Percentiles rank a stretch among this genome's conserved stretches.
These are phyloP conservation scores for Poa annua DNA, from an alignment of 176 grass and related monocot genomes.

Conservation along the genomic window DNA sequence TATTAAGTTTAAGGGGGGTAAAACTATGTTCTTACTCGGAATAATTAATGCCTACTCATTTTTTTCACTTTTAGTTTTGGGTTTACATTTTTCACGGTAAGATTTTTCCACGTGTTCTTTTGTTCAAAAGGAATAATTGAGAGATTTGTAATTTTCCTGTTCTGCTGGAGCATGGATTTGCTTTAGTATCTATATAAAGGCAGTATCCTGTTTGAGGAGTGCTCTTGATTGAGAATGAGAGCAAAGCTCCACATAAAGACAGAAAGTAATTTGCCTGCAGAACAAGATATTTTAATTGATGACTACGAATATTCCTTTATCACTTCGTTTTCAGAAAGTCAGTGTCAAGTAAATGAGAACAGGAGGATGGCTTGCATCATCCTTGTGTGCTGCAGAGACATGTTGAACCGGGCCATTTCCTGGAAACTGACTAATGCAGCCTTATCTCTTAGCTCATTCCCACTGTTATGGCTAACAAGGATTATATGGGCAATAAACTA, in stretches of 20 bases:
- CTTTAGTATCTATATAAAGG: conserved; percentile 15
- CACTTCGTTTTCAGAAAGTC: conserved; percentile 34
- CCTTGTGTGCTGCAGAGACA: conserved; percentile 39
- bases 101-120: not conserved
- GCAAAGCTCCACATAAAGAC: not conserved
- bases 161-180: not conserved
- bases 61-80: not conserved
- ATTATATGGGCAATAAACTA: conserved; percentile 35
- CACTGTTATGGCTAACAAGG: conserved; percentile 41
- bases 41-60: not conserved
- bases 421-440: conserved; percentile 42
- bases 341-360: conserved; percentile 38
- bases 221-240: not conserved
- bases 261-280: not conserved
- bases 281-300: not conserved
- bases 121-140: not conserved
- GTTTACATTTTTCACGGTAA: not conserved
- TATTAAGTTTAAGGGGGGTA: not conserved
- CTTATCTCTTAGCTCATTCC: conserved; percentile 41
- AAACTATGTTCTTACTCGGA: not conserved
- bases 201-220: not conserved
- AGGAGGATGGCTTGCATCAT: conserved; percentile 34
- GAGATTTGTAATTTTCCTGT: not conserved
- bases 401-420: conserved; percentile 41
- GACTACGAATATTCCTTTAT: conserved; percentile 22